Conservation (phyloP, 345 rosid genomes). For the Eucalyptus camaldulensis region DNA sequence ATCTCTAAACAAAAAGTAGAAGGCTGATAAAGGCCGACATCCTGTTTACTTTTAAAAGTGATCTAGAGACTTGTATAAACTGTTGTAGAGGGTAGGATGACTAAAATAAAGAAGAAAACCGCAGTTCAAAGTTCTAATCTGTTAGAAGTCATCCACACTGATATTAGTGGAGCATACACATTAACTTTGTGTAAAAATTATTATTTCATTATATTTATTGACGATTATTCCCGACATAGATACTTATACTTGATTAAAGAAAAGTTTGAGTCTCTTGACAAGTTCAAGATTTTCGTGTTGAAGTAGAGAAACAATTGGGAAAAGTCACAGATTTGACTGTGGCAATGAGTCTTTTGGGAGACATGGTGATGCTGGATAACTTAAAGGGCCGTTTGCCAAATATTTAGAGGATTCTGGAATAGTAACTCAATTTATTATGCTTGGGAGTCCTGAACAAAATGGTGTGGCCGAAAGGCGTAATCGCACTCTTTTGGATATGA, state of each 20-base stretch:
- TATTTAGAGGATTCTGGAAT: background rate
- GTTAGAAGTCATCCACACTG: background rate
- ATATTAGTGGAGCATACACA: no score
- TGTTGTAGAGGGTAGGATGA: background rate
- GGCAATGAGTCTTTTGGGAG: background rate
- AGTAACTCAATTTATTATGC: no score
- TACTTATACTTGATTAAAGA: no score
- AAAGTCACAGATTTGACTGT: fast-evolving
- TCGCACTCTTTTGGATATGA: background rate
- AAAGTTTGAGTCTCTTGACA: background rate
- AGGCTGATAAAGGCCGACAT: no score
- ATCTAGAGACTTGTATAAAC: background rate
- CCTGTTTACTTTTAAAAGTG: background rate
- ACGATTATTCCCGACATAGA: background rate
- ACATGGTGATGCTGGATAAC: background rate
- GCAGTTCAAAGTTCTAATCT: no score
- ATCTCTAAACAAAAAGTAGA: background rate
- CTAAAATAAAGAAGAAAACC: no score
- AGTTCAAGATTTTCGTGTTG: no score
- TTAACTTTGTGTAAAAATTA: background rate
- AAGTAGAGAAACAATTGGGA: background rate
- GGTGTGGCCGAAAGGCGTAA: background rate
- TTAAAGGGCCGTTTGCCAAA: no score
- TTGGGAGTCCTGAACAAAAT: background rate
- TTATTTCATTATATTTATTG: no score